Evolutionary conservation across 306 rosid species (phyloP).

Genomic region (Arachis stenosperma): DNA sequence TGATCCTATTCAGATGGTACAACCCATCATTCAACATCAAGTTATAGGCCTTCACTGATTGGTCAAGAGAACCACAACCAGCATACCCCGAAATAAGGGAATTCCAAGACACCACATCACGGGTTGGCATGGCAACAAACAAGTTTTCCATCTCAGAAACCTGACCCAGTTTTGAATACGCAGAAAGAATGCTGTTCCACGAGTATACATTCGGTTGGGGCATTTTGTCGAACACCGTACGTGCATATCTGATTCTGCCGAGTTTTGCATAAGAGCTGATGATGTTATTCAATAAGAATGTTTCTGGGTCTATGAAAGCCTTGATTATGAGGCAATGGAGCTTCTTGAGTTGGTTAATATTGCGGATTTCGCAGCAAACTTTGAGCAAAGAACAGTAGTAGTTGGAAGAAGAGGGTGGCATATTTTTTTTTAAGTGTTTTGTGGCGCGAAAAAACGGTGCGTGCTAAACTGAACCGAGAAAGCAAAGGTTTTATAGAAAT

Average conservation of each 20-base stretch:
- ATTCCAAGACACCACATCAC: constrained; percentile 77
- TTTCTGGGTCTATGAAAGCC: constrained; percentile 58
- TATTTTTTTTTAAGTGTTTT: background rate
- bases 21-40: constrained; percentile 60
- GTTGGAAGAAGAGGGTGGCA: constrained; percentile 62
- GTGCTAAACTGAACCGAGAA: background rate
- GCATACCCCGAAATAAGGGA: constrained; percentile 71
- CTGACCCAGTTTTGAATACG: constrained; percentile 58
- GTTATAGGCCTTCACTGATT: constrained; percentile 64
- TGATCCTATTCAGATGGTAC: constrained; percentile 55
- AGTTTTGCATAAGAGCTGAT: constrained; percentile 55
- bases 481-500: background rate
- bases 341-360: constrained; percentile 53
- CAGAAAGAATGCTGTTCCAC: constrained; percentile 74
- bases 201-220: constrained; percentile 65
- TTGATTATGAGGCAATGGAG: constrained; percentile 69
- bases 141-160: constrained; percentile 58
- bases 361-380: constrained; percentile 53
- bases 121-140: constrained; percentile 60
- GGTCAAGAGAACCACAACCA: constrained; percentile 37
- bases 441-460: constrained; percentile 42
- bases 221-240: constrained; percentile 65
- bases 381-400: constrained; percentile 69
- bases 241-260: constrained; percentile 57
- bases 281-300: constrained; percentile 68